Conservation (phyloP, 345 rosid genomes). For the Salix koriyanagi region DNA sequence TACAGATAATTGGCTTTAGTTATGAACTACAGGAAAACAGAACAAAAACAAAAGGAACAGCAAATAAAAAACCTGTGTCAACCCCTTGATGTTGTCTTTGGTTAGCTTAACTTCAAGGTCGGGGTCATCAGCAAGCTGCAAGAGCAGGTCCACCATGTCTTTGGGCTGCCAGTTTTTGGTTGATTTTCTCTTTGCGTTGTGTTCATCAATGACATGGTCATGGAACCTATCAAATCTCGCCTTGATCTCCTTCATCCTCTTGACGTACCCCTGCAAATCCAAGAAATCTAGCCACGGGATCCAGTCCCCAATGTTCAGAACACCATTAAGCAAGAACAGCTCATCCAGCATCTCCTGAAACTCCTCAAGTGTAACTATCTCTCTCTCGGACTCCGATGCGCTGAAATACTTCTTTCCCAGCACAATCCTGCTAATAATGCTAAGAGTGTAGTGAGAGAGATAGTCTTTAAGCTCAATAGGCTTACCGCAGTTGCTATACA, state of each 20-base stretch:
- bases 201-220: conserved; percentile 62
- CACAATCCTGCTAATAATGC: conserved; percentile 62
- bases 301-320: conserved; percentile 56
- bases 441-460: conserved; percentile 28
- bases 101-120: conserved; percentile 54
- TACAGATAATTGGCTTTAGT: no score
- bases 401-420: conserved; percentile 52
- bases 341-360: conserved; percentile 68
- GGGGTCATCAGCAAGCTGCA: conserved; percentile 65
- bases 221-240: conserved; percentile 52
- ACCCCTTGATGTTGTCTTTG: conserved; percentile 54
- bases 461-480: conserved; percentile 35
- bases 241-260: conserved; percentile 55
- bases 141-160: conserved; percentile 65
- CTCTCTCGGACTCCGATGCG: conserved; percentile 2
- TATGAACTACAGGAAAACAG: no score
- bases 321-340: conserved; percentile 57
- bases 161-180: conserved; percentile 38
- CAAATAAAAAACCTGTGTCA: conserved; percentile 33
- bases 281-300: conserved; percentile 56
- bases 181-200: conserved; percentile 32
- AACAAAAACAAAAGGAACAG: background rate
- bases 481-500: conserved; percentile 16
- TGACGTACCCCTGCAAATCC: conserved; percentile 60
- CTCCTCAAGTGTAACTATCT: conserved; percentile 48